These are phyloP conservation scores for Pythium coloratum DNA, from an alignment of 352 stramenopile genomes.

Conservation along the genomic window DNA sequence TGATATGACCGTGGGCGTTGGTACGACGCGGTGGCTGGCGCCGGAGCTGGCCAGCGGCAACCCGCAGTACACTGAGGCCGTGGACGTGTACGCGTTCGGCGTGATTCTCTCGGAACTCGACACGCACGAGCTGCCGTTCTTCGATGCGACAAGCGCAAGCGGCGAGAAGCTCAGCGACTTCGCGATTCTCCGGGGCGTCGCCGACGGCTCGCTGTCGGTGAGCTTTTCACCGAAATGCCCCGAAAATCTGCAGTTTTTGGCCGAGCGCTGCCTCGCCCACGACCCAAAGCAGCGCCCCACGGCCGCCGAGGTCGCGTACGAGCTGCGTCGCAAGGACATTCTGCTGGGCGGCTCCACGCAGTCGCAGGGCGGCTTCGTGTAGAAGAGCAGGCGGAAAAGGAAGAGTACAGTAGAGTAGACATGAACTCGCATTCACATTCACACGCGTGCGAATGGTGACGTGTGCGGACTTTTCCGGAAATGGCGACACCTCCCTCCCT, in stretches of 20 bases:
- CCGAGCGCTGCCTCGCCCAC: constrained; percentile 49
- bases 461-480: not conserved
- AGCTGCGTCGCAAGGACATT: constrained; percentile 54
- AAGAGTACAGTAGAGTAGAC: not conserved
- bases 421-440: not conserved
- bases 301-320: constrained; percentile 59
- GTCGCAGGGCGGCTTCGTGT: constrained; percentile 21
- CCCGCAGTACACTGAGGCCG: constrained; percentile 58
- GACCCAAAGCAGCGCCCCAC: constrained; percentile 52
- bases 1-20: constrained; percentile 67
- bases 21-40: constrained; percentile 62
- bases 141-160: constrained; percentile 30
- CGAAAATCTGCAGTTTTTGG: constrained; percentile 46
- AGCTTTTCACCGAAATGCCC: constrained; percentile 43
- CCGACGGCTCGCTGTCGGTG: constrained; percentile 41
- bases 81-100: constrained; percentile 70
- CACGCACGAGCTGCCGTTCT: constrained; percentile 68
- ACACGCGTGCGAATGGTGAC: not conserved
- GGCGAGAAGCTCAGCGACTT: constrained; percentile 59
- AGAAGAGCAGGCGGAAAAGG: not conserved
- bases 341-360: constrained; percentile 30
- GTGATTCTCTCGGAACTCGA: constrained; percentile 71
- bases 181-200: constrained; percentile 55
- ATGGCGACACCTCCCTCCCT: not conserved
- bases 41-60: constrained; percentile 65